These are phyloP conservation scores for Epichloe elymi DNA, from an alignment of 2,329 filamentous ascomycete species.

Conservation along the genomic window DNA sequence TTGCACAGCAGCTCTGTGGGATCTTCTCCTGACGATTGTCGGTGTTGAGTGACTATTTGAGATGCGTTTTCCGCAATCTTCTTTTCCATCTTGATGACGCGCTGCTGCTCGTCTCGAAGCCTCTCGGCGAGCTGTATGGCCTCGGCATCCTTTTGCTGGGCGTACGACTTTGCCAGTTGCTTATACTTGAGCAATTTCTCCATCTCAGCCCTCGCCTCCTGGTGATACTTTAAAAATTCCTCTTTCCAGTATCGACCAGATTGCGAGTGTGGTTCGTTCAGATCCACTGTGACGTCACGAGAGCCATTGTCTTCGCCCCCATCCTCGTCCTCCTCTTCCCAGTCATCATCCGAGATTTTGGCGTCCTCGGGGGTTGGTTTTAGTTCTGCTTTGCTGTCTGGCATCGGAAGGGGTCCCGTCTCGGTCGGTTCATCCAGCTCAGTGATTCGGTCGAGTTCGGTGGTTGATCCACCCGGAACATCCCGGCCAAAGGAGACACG, in stretches of 20 bases:
- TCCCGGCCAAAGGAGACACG: slow-evolving; percentile 52
- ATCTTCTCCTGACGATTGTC: slow-evolving; percentile 26
- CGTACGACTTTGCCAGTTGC: slow-evolving; percentile 65
- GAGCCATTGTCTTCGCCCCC: slow-evolving; percentile 32
- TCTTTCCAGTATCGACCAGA: slow-evolving; percentile 73
- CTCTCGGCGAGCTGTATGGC: slow-evolving; percentile 51
- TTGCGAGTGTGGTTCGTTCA: slow-evolving; percentile 60
- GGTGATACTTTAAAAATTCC: slow-evolving; percentile 61
- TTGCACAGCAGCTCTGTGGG: slow-evolving; percentile 37
- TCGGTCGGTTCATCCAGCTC: slow-evolving; percentile 34
- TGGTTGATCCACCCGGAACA: slow-evolving; percentile 21
- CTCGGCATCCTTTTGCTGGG: slow-evolving; percentile 63
- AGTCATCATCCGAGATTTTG: slow-evolving; percentile 29
- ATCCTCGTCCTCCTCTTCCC: slow-evolving; percentile 24
- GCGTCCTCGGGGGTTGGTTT: neutral
- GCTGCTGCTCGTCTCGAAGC: slow-evolving; percentile 55
- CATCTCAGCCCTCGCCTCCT: slow-evolving; percentile 60
- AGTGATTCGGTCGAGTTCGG: slow-evolving; percentile 15
- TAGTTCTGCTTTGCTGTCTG: slow-evolving; percentile 8
- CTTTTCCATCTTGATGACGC: slow-evolving; percentile 50
- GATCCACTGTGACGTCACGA: slow-evolving; percentile 53
- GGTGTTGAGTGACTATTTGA: slow-evolving; percentile 31
- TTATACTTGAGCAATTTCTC: slow-evolving; percentile 70
- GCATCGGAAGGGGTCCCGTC: slow-evolving; percentile 22
- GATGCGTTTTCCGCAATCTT: slow-evolving; percentile 46